A percentile compares a stretch with the other conserved stretches of the same genome.
Conservation (phyloP, 148 eudicot genomes). For the Spergularia marina region DNA sequence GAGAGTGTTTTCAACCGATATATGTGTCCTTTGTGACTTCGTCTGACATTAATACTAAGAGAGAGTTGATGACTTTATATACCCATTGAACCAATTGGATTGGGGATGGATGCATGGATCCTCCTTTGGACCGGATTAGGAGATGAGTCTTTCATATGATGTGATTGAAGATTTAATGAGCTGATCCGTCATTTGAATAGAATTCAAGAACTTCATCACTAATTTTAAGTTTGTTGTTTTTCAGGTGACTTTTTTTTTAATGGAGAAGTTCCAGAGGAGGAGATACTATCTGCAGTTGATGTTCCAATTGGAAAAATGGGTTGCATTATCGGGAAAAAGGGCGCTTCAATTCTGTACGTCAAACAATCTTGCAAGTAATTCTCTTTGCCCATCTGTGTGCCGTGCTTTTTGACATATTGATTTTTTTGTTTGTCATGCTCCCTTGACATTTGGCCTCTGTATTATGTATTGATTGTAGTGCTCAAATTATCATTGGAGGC, state of each 20-base stretch:
- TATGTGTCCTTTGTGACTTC: too few species aligned
- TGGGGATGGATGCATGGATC: too few species aligned
- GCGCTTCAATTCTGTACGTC: conserved; percentile 27
- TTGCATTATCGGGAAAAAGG: conserved; percentile 32
- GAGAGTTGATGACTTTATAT: too few species aligned
- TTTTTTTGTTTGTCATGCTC: too few species aligned
- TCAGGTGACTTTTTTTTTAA: conserved; percentile 16
- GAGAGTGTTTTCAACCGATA: too few species aligned
- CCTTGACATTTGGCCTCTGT: neutral
- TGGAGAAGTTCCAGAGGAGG: conserved; percentile 27
- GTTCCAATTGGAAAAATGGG: conserved; percentile 32
- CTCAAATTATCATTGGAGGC: conserved; percentile 31
- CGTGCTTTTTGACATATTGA: neutral
- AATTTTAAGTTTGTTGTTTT: neutral
- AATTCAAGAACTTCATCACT: neutral
- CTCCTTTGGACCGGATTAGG: too few species aligned
- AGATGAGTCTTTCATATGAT: too few species aligned
- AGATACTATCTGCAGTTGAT: conserved; percentile 24
- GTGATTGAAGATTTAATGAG: neutral
- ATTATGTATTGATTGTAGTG: conserved; percentile 17
- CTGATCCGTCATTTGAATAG: neutral
- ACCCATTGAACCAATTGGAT: too few species aligned
- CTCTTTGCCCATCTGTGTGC: conserved; percentile 6
- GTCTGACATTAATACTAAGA: too few species aligned
- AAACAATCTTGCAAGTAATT: conserved; percentile 30